These are phyloP conservation scores for Suhomyces bolitotheri DNA, from an alignment of 1,139 yeast genomes.

Conservation along the genomic window DNA sequence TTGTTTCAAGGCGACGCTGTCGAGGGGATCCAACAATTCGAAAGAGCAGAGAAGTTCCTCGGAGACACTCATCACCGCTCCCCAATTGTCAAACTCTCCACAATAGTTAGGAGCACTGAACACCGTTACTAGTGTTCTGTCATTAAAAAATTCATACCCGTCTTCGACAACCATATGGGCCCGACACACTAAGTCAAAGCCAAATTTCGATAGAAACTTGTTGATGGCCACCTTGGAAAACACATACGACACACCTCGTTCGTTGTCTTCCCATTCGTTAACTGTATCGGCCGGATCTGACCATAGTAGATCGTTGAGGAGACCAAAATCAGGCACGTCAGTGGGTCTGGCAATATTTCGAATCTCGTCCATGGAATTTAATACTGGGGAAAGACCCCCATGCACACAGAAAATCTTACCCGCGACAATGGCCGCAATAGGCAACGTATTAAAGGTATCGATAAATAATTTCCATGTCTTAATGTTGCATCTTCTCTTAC, in stretches of 20 bases:
- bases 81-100: conserved; percentile 99
- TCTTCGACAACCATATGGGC: conserved; percentile 99
- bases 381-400: conserved; percentile 92
- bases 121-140: conserved; percentile 88
- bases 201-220: conserved; percentile 82
- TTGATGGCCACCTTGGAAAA: conserved; percentile 91
- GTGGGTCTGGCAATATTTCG: conserved; percentile 91
- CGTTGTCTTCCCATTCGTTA: conserved; percentile 98
- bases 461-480: conserved; percentile 93
- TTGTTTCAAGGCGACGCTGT: conserved; percentile 87
- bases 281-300: conserved; percentile 94
- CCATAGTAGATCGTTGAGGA: conserved; percentile 90
- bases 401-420: conserved; percentile 96
- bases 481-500: conserved; percentile 82
- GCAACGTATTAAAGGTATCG: conserved; percentile 91
- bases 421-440: conserved; percentile 94
- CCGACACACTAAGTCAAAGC: conserved; percentile 91
- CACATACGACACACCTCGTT: conserved; percentile 96
- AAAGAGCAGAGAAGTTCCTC: conserved; percentile 90
- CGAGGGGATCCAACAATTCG: conserved; percentile 91
- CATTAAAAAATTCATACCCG: conserved; percentile 96
- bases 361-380: conserved; percentile 89
- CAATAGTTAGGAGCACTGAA: conserved; percentile 97
- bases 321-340: conserved; percentile 95
- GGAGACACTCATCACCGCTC: conserved; percentile 96